These are phyloP conservation scores for Epicoccum nigrum DNA, from an alignment of 2,329 filamentous ascomycete species.

Conservation along the genomic window DNA sequence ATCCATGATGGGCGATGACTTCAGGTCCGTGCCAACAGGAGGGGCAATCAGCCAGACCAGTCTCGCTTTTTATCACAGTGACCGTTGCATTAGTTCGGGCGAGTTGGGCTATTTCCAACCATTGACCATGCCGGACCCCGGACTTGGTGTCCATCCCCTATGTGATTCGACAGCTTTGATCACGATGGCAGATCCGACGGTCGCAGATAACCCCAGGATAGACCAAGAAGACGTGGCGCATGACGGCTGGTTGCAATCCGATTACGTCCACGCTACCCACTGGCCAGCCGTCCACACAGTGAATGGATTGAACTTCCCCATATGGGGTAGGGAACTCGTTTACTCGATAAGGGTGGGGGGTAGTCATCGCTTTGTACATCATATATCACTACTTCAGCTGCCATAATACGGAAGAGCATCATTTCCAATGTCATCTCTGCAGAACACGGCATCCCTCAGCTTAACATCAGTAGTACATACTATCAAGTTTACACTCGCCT, in stretches of 20 bases:
- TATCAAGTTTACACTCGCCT: conserved; percentile 6
- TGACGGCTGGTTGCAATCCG: conserved; percentile 24
- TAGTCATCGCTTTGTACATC: conserved; percentile 12
- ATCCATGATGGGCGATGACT: conserved; percentile 31
- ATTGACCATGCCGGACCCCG: conserved; percentile 15
- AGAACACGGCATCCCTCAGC: conserved; percentile 15
- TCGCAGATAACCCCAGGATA: conserved; percentile 16
- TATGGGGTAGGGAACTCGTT: conserved; percentile 30
- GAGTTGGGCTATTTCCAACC: conserved; percentile 17
- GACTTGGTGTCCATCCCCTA: conserved; percentile 12
- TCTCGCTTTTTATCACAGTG: conserved; percentile 30
- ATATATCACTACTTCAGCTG: conserved; percentile 30
- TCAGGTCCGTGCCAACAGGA: conserved; percentile 33
- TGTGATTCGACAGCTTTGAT: conserved; percentile 23
- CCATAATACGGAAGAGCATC: background rate
- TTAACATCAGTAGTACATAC: conserved; percentile 15
- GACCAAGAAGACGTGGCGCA: conserved; percentile 26
- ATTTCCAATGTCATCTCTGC: conserved; percentile 15
- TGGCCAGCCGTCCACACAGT: conserved; percentile 25
- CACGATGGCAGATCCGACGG: conserved; percentile 30
- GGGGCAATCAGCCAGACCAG: conserved; percentile 34
- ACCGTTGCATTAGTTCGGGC: conserved; percentile 21
- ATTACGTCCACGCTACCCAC: conserved; percentile 36
- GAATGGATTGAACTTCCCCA: conserved; percentile 40
- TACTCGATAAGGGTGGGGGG: conserved; percentile 36